Evolutionary conservation across 805 yeast genomes (phyloP).

Genomic region (Candida orba): DNA sequence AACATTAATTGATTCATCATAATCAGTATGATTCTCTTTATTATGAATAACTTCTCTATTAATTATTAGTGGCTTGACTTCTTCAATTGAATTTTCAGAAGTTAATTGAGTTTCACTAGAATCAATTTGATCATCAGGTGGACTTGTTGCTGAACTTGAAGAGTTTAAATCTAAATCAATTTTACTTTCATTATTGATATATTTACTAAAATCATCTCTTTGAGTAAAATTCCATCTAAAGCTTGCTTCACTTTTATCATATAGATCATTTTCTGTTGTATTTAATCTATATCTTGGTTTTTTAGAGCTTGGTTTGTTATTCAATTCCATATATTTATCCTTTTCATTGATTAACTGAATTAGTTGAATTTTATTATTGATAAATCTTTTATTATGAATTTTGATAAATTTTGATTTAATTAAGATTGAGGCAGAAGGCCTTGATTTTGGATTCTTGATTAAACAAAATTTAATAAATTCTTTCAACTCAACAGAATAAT

Average conservation of each 20-base stretch:
- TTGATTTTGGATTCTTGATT: slow-evolving; percentile 50
- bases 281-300: slow-evolving; percentile 31
- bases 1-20: background rate
- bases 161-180: background rate
- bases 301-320: slow-evolving; percentile 21
- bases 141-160: slow-evolving; percentile 15
- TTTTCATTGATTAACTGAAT: slow-evolving; percentile 33
- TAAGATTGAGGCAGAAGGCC: slow-evolving; percentile 58
- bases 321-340: slow-evolving; percentile 28
- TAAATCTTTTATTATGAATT: slow-evolving; percentile 23
- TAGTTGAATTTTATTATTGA: slow-evolving; percentile 16
- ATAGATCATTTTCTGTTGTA: slow-evolving; percentile 25
- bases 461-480: slow-evolving; percentile 61
- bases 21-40: background rate
- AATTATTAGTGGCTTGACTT: background rate
- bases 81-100: slow-evolving; percentile 8
- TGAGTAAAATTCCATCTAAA: slow-evolving; percentile 21
- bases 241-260: slow-evolving; percentile 19
- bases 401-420: slow-evolving; percentile 48
- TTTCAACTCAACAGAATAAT: slow-evolving; percentile 36
- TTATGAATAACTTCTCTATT: background rate
- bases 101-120: slow-evolving; percentile 19
- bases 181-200: no score
- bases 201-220: background rate
- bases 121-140: slow-evolving; percentile 6